phyloP scores from a whole-genome alignment of 768 basidiomycete genomes.

The Xerocomus brunneocitrinus region DNA sequence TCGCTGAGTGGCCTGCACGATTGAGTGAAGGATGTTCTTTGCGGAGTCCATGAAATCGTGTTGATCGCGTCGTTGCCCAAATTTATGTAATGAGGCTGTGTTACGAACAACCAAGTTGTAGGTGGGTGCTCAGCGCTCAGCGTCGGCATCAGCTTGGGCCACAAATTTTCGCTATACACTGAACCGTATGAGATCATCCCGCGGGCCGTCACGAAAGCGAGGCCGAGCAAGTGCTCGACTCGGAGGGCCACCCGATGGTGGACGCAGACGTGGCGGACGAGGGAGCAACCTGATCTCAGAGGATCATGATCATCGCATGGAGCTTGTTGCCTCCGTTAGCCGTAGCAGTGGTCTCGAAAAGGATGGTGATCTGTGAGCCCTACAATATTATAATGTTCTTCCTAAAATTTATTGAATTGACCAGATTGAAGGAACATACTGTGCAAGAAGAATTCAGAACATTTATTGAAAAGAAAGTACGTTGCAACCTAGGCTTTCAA shows the following conservation, averaged over 20 bases:
- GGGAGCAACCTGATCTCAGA: neutral
- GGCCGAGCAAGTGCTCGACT: conserved; percentile 1
- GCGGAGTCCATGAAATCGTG: neutral
- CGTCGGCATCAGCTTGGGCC: neutral
- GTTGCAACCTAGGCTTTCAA: conserved; percentile 1
- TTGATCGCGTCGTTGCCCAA: too few relatives aligned
- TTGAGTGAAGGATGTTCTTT: neutral
- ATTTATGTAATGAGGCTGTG: neutral
- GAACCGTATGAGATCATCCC: conserved; percentile 13
- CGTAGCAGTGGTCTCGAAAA: conserved; percentile 71
- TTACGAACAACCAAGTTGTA: neutral
- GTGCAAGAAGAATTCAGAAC: conserved; percentile 64
- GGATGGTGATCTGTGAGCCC: conserved; percentile 71
- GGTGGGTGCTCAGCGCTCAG: too few relatives aligned
- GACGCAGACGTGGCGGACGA: neutral
- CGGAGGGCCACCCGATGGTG: neutral
- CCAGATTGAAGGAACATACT: conserved; percentile 54
- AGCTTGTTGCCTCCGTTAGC: conserved; percentile 67
- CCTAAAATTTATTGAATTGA: conserved; percentile 22
- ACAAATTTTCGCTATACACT: too few relatives aligned
- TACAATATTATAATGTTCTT: neutral
- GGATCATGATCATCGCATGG: conserved; percentile 41
- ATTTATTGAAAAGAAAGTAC: conserved; percentile 65
- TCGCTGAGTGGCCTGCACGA: neutral
- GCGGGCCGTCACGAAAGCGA: conserved; percentile 8